Conservation (phyloP, 2,329 filamentous ascomycete species). For the Davidsoniella neocaledoniae region DNA sequence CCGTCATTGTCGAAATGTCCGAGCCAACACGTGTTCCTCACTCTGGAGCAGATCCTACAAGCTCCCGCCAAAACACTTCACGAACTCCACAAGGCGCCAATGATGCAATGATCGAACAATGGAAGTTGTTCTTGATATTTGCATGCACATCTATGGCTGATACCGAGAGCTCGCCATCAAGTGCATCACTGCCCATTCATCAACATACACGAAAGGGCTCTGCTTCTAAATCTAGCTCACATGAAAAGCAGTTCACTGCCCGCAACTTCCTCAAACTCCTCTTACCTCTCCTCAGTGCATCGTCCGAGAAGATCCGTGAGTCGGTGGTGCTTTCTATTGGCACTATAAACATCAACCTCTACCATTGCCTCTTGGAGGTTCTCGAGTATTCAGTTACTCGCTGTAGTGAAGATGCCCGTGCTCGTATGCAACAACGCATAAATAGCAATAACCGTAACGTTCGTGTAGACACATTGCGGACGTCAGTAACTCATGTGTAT, state of each 20-base stretch:
- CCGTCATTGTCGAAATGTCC: slow-evolving; percentile 60
- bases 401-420: slow-evolving; percentile 78
- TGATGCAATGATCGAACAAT: slow-evolving; percentile 85
- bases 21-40: slow-evolving; percentile 52
- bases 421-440: slow-evolving; percentile 70
- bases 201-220: slow-evolving; percentile 76
- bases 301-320: slow-evolving; percentile 66
- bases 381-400: slow-evolving; percentile 71
- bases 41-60: slow-evolving; percentile 43
- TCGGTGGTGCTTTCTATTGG: slow-evolving; percentile 85
- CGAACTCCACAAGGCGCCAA: slow-evolving; percentile 56
- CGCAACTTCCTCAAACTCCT: slow-evolving; percentile 80
- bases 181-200: slow-evolving; percentile 20
- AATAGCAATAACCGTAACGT: slow-evolving; percentile 70
- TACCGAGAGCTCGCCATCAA: slow-evolving; percentile 42
- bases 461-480: slow-evolving; percentile 72
- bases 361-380: slow-evolving; percentile 76
- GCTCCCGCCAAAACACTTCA: slow-evolving; percentile 28
- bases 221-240: slow-evolving; percentile 41
- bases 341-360: slow-evolving; percentile 88
- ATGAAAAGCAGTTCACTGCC: slow-evolving; percentile 72
- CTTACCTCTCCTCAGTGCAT: slow-evolving; percentile 68
- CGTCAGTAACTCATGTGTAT: slow-evolving; percentile 92
- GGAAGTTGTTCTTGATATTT: slow-evolving; percentile 94
- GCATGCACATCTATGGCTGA: slow-evolving; percentile 90